Evolutionary conservation across 2,329 filamentous ascomycete species (phyloP).

Genomic region (Cladobotryum protrusum): DNA sequence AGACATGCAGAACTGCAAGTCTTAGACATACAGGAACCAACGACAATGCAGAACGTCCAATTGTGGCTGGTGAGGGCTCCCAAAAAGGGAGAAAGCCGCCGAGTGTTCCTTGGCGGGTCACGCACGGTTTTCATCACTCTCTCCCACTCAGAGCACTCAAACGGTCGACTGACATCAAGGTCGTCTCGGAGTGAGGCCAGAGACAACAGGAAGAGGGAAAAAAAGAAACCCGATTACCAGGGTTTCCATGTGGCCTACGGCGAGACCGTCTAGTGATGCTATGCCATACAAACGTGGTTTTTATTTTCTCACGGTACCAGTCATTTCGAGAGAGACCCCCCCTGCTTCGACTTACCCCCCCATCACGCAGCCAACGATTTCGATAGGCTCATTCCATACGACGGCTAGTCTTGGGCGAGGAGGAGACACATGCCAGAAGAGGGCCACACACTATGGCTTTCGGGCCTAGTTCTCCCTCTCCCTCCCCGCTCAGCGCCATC

Average conservation of each 20-base stretch:
- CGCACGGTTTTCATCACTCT: not conserved
- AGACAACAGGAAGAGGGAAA: too few species aligned
- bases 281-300: too few species aligned
- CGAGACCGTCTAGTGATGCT: too few species aligned
- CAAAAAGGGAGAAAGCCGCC: conserved; percentile 7
- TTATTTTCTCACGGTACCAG: too few species aligned
- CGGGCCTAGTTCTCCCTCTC: conserved; percentile 2
- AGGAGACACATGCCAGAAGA: conserved; percentile 8
- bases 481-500: conserved; percentile 8
- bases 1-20: conserved; percentile 32
- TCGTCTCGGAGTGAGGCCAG: too few species aligned
- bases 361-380: conserved; percentile 1
- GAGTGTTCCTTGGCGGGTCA: conserved; percentile 2
- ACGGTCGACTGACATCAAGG: too few species aligned
- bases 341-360: conserved; percentile 4
- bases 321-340: not conserved
- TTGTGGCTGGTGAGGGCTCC: conserved; percentile 6
- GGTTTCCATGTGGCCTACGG: too few species aligned
- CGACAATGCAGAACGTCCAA: conserved; percentile 11
- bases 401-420: conserved; percentile 4
- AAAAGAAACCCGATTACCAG: too few species aligned
- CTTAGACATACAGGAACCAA: conserved; percentile 26
- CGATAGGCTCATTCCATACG: not conserved
- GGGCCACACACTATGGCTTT: not conserved
- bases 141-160: too few species aligned